Evolutionary conservation across 192 early-diverging fungal genomes (phyloP).

Genomic region (Diversispora epigaea): DNA sequence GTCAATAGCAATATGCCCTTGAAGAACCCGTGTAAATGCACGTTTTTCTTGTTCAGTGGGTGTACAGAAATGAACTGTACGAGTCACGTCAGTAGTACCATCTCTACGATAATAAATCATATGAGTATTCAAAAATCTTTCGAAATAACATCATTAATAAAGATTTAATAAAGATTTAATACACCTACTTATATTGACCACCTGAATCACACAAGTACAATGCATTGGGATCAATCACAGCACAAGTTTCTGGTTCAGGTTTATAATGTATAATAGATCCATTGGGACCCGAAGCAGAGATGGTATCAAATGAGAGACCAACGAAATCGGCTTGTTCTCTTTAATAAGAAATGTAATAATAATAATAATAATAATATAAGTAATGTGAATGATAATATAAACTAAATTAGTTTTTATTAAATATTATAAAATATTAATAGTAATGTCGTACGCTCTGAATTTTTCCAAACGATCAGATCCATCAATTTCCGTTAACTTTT

Average conservation of each 20-base stretch:
- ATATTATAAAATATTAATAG: neutral
- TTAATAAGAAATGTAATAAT: neutral
- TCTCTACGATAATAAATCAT: slow-evolving; percentile 46
- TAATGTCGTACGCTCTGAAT: slow-evolving; percentile 56
- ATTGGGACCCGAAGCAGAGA: slow-evolving; percentile 94
- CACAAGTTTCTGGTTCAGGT: slow-evolving; percentile 79
- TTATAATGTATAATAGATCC: slow-evolving; percentile 98
- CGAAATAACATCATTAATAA: neutral
- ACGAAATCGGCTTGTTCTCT: slow-evolving; percentile 77
- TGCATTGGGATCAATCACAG: slow-evolving; percentile 66
- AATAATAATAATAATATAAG: no score
- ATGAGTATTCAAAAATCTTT: neutral
- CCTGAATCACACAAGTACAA: slow-evolving; percentile 97
- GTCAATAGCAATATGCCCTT: slow-evolving; percentile 96
- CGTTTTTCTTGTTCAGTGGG: slow-evolving; percentile 85
- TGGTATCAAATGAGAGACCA: slow-evolving; percentile 94
- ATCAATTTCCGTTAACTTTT: slow-evolving; percentile 79
- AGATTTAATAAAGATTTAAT: neutral
- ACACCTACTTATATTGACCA: slow-evolving; percentile 74
- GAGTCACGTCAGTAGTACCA: slow-evolving; percentile 97
- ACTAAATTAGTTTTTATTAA: neutral
- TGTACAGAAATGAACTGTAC: slow-evolving; percentile 86
- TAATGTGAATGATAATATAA: no score
- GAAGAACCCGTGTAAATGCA: slow-evolving; percentile 95
- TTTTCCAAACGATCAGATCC: slow-evolving; percentile 82